Base-by-base conservation (phyloP, 2,329 filamentous ascomycete genomes). In the Scedosporium boydii region DNA sequence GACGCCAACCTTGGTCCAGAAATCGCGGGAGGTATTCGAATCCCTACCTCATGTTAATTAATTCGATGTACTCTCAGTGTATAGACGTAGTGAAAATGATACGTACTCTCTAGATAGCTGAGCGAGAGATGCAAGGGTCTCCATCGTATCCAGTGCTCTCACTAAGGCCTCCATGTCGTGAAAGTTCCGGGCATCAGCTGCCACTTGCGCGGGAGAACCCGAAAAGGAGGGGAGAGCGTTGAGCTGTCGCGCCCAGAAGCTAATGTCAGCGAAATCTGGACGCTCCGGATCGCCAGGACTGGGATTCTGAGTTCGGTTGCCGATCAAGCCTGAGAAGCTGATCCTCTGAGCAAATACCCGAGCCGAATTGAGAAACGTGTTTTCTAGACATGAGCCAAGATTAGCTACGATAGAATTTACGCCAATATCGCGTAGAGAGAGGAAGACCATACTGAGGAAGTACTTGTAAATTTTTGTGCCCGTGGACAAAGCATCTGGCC, bases 401-500 rank as follows among this genome's bases (percentile, higher is more conserved):
- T 60, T 29, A 61, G 62, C 53, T 41, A 48, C 3, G 34, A 14
- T 4, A n/a, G 18, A 46, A 27, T 42, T 77, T 59, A 16, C 29
- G 63, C 14, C 23, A 10, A 6, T 9, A 14, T 59, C 16, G n/a
- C 21, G 27, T 7, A 46, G 14, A 14, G 5, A 23, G 23, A 23
- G n/a, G 34, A 51, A 29, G 56, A 42, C 82, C 91, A 80, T 84
- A 96, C 91, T 82, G 57, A 96, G 81, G 70, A 97, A 92, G 64
- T 87, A 87, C 70, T 89, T 89, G 76, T 96, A 91, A n/a, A 93
- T 82, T 68, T 86, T 82, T 34, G 84, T 83, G 51, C 91, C 86
- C 62, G 86, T 80, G 18, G 78, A 75, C 68, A 93, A 90, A 23
- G 90, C 86, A 63, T 87, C 80, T 16, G 82, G 78, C 87, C 88